Base-by-base conservation (phyloP, 306 rosid species). In the Vigna hirtella region DNA sequence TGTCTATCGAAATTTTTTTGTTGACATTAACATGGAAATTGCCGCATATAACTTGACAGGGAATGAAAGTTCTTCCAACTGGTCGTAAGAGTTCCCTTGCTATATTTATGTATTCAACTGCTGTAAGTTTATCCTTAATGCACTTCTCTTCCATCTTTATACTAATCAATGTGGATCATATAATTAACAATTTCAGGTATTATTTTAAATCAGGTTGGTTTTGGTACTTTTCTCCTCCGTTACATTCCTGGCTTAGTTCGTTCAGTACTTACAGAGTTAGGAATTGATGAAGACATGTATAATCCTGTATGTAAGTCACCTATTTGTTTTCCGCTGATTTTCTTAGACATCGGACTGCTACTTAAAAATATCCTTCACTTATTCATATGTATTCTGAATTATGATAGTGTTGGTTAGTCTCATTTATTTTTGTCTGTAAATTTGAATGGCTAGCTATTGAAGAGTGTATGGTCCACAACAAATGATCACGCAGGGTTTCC, bases 1-100 rank as follows among this genome's bases (percentile, higher is more conserved):
- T 65, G 47, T 28, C 38, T 26, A n/a, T n/a, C 61, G 22, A 32
- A 71, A 59, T 15, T 56, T 73, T 72, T 43, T 51, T 68, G 45
- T 24, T 28, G 80, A 13, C 64, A 71, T 53, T 77, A 56, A 78
- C 22, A 57, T 77, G 66, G 48, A 45, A 67, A 45, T 18, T 56
- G 62, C 77, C 64, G 83, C 76, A 79, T 91, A 77, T 69, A 49
- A 34, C 38, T 79, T 90, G 81, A 72, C 89, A 94, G 98, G 98
- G 97, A 74, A 89, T 91, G 97, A 93, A 93, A 88, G 95, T 95
- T 80, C 92, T 95, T 62, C 98, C 98, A 47, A 92, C 97, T 62
- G 98, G 98, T 63, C 93, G 97, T 70, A 95, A 74, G 91, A 91
- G 53, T 81, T 93, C 96, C 26, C 89, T 92, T 45, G 93, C 89